Base-by-base conservation (phyloP, 2,329 filamentous ascomycete genomes). In the Stagonosporopsis vannaccii region DNA sequence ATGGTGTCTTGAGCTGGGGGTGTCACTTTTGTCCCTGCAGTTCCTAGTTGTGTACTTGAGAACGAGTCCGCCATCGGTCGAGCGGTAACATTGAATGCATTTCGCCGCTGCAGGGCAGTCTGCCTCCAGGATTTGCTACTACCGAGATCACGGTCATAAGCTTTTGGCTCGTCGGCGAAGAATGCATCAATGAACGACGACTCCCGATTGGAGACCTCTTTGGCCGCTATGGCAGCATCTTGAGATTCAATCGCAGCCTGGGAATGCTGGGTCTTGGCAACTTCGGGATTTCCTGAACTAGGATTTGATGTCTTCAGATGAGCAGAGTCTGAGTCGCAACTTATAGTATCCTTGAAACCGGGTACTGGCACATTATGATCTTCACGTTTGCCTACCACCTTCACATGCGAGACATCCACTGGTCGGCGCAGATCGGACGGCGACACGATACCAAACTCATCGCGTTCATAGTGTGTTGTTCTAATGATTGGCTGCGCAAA, bases 361-460 rank as follows among this genome's bases (percentile, higher is more conserved):
- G 8, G 13, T 9, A 28, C 12, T 4, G 22, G 9, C 12, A 35
- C 6, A 13, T 7, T 20, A 8, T 12, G 30, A 2, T 22, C 32
- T 6, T 40, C 40, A 11, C 28, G 22, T 17, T 53, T 47, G n/a
- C 43, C 48, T 23, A 42, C 32, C 20, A 45, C 32, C 13, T 47
- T 58, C 7, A 58, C 28, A n/a, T 63, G 44, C 23, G 50, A 41
- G 6, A 46, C 55, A 25, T 70, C 69, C 9, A 49, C 58, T 11
- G 69, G 71, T 42, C 72, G 61, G 36, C 72, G 62, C 6, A 66
- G 36, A 59, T 75, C 72, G 6, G 71, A 74, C 12, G 72, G 72
- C n/a, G 71, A 74, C 23, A 56, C 51, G 6, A 74, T 60, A 9
- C 68, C 68, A 19, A 52, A 59, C 17, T 62, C 51, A 19, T 67